These are phyloP conservation scores for Lactifluus subvellereus DNA, from an alignment of 768 basidiomycete genomes.

Conservation along the genomic window DNA sequence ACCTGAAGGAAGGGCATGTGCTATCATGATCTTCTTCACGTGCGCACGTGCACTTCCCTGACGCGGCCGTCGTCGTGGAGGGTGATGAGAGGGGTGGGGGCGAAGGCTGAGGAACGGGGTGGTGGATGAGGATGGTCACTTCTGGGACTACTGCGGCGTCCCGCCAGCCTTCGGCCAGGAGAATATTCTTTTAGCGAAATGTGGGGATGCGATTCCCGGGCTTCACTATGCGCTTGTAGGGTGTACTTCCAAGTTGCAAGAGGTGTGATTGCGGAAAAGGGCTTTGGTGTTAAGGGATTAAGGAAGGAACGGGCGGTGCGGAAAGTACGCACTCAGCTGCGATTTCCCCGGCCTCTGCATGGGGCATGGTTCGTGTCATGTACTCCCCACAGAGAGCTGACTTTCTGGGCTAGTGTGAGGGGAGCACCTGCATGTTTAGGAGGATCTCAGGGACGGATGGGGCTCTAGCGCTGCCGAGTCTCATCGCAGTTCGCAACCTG, in stretches of 20 bases:
- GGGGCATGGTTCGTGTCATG: conserved; percentile 33
- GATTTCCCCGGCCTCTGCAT: conserved; percentile 41
- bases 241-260: conserved; percentile 44
- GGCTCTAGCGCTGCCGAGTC: conserved; percentile 50
- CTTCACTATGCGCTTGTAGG: conserved; percentile 57
- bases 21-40: conserved; percentile 10
- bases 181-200: background rate
- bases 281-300: conserved; percentile 32
- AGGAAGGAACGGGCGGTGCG: background rate
- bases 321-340: conserved; percentile 36
- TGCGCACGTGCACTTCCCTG: background rate
- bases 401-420: conserved; percentile 36
- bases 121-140: conserved; percentile 41
- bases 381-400: conserved; percentile 39
- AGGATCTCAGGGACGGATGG: conserved; percentile 38
- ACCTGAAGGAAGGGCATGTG: conserved; percentile 27
- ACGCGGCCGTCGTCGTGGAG: background rate
- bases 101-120: conserved; percentile 37
- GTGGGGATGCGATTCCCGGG: background rate
- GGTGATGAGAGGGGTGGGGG: background rate
- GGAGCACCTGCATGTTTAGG: conserved; percentile 31
- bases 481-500: conserved; percentile 32
- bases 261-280: conserved; percentile 43
- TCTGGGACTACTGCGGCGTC: conserved; percentile 33
- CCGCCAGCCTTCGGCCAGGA: conserved; percentile 41